Conservation (phyloP, 169 alveolate genomes). For the Cytauxzoon felis region DNA sequence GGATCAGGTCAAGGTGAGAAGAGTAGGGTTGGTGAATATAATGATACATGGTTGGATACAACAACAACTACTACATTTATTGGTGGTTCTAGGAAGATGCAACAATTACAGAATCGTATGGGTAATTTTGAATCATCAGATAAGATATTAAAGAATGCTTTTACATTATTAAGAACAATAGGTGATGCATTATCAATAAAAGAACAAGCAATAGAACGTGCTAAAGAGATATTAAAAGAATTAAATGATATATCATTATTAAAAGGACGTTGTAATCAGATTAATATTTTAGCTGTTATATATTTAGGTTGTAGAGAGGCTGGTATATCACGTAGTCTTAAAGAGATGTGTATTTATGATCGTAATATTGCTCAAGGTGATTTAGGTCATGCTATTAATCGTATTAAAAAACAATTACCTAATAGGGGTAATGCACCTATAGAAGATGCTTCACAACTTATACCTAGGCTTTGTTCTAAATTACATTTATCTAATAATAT, state of each 20-base stretch:
- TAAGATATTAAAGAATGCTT: slow-evolving; percentile 72
- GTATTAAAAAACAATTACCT: slow-evolving; percentile 78
- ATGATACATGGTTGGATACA: slow-evolving; percentile 83
- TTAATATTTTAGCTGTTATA: slow-evolving; percentile 78
- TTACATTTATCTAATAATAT: slow-evolving; percentile 64
- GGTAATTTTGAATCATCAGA: slow-evolving; percentile 66
- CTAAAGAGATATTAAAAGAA: slow-evolving; percentile 79
- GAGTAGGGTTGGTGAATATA: slow-evolving; percentile 83
- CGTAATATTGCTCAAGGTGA: slow-evolving; percentile 79
- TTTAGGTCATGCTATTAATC: slow-evolving; percentile 82
- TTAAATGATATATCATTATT: slow-evolving; percentile 59
- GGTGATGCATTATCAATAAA: slow-evolving; percentile 74
- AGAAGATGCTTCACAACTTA: slow-evolving; percentile 74
- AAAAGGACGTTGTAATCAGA: slow-evolving; percentile 61
- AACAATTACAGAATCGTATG: slow-evolving; percentile 71
- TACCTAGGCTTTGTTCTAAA: slow-evolving; percentile 72
- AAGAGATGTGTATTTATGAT: slow-evolving; percentile 79
- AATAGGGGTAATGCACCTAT: slow-evolving; percentile 71
- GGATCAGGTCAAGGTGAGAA: slow-evolving; percentile 78
- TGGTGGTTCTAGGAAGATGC: slow-evolving; percentile 76
- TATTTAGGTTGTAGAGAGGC: slow-evolving; percentile 87
- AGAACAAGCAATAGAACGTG: slow-evolving; percentile 80
- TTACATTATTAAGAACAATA: slow-evolving; percentile 68
- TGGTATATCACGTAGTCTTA: slow-evolving; percentile 80
- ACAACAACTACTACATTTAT: slow-evolving; percentile 80